Evolutionary conservation across 345 rosid genomes (phyloP), one percentile per base, ranked within the genome.

Genomic region (Syzygium grande): DNA sequence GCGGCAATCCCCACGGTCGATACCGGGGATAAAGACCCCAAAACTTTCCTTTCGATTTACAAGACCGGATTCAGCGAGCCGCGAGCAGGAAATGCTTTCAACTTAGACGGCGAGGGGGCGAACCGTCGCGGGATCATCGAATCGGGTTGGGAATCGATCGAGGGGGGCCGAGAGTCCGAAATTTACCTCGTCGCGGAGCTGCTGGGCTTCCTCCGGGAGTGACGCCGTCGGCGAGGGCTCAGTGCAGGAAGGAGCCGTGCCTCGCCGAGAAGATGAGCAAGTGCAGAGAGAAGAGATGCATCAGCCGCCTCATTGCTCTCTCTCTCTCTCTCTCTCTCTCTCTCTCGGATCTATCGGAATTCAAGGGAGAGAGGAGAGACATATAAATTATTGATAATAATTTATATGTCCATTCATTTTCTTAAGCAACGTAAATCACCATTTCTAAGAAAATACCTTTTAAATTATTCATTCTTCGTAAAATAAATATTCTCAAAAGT

Each of bases 101-200:
- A 73, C 10, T 38, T 41, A 38, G 80, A 38, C 25, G 5, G 25
- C 17, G 43, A 4, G 34, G 11, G 6, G 13, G n/a, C 13, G 80
- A 68, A 34, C 80, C 13, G 7, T 4, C 0, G 80, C 19, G 17
- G 38, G 80, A 4, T 34, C 19, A 68, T 68, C 46, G 21, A 38
- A 17, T 19, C 43, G n/a, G n/a, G n/a, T n/a, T n/a, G n/a, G n/a
- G n/a, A n/a, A 73, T 19, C 43, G 38, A 38, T 19, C 19, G 25
- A 14, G 73, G 12, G 19, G 14, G 41, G 65, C 11, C n/a, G 3
- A 73, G 11, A 7, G 25, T 3, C 16, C n/a, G n/a, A n/a, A 68
- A 51, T 17, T 29, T 88, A 97, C 99, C 99, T 96, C 99, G 88
- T 96, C 98, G 34, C 99, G 93, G 86, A 97, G 98, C 77, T 87